Evolutionary conservation across 257 asterid genomes (phyloP), one percentile per base, ranked within the genome.

Genomic region (Nyctanthes arbortristis): DNA sequence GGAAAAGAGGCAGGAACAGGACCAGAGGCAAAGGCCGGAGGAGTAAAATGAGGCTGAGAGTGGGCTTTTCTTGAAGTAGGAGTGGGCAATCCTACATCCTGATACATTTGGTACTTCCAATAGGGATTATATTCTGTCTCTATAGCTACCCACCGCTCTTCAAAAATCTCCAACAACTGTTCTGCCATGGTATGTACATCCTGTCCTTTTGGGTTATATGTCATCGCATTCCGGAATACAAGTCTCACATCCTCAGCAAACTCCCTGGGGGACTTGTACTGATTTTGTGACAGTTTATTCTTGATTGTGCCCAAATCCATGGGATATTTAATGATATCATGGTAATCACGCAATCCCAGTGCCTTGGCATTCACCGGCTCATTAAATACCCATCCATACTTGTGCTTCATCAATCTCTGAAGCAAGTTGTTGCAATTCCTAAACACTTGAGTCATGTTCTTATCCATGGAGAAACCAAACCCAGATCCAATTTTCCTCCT

Each of bases 221-320:
- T 87, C 96, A 89, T 89, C 52, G 98, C 98, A 84, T 92, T 92
- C 61, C 72, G 87, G 65, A 92, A 92, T 25, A 88, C 96, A 35
- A 92, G 97, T 65, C 98, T 82, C 68, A 90, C 93, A 75, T 92
- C 98, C 73, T 92, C 98, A 0, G 96, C 90, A 62, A 90, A 92
- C 61, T 90, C 95, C 79, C 77, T 77, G 0, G 95, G 90, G 47
- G 90, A 81, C 72, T 84, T 87, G 87, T 92, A 92, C 83, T 67
- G 74, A 52, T 88, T 84, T 71, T 90, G 84, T 3, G 93, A 74
- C 54, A 92, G 68, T 72, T 88, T 82, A 37, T 73, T 74, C 84
- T 87, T 92, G 54, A 92, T 84, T 35, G 98, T 88, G 52, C 97
- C 97, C 76, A 92, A 83, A 84, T 92, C 98, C 98, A 92, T 92